Evolutionary conservation across 495 filamentous ascomycete species (phyloP), one percentile per base, ranked within the genome.

Genomic region (Penicillium macrosclerotiorum): DNA sequence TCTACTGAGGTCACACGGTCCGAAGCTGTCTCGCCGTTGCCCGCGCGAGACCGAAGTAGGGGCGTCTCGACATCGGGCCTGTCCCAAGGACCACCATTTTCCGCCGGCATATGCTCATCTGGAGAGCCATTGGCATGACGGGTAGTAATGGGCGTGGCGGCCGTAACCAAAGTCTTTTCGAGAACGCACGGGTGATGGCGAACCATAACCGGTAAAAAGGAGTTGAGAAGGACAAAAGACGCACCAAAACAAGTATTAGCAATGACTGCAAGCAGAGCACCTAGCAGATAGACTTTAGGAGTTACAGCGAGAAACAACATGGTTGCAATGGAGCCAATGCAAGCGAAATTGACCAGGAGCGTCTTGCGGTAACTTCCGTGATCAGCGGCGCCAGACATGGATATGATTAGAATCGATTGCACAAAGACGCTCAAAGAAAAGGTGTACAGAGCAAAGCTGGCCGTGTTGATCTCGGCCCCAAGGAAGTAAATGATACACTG

Each of bases 381-480:
- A 60, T 98, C 93, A 34, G 93, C 93, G 31, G 93, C 93, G 24
- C 88, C 93, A 48, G 86, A 92, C 79, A 98, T 95, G 44, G 89
- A 94, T 46, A 98, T 86, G 22, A 98, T 94, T 25, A 98, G 65
- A 16, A 96, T 65, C 7, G 90, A 83, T 66, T 98, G 93, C 24
- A 96, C 59, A 7, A 96, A 62, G 2, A 98, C 93, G 66, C 88
- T 93, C 47, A 95, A 65, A 36, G 89, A 94, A 66, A 97, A 97
- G 4, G 89, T 95, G 70, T 97, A 98, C 86, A 98, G 90, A 46
- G 94, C 93, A 65, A 96, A 96, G 69, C 88, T 94, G 13, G 93
- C 91, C 8, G 93, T 96, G 67, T 96, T 96, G 60, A 98, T 83
- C 53, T 95, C 86, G 42, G 81, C 65, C 4, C 93, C 93, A 33